These are phyloP conservation scores for Gossypium sturtianum DNA, from an alignment of 345 rosid genomes.

Conservation along the genomic window DNA sequence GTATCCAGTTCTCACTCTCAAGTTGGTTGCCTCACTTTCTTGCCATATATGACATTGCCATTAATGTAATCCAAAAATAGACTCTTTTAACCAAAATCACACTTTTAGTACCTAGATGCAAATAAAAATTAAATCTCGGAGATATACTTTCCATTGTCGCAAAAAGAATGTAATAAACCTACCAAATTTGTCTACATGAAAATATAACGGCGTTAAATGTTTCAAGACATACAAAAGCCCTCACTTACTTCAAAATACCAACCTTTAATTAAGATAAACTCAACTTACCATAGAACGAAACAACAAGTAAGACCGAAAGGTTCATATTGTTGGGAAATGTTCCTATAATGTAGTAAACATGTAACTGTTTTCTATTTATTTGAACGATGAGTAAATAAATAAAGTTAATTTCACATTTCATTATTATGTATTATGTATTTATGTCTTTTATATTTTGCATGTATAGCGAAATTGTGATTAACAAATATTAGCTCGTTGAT, in stretches of 20 bases:
- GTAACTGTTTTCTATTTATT: too few relatives aligned
- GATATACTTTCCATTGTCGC: not conserved
- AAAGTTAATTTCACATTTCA: too few relatives aligned
- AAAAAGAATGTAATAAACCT: not conserved
- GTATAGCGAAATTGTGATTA: too few relatives aligned
- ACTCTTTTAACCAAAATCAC: not conserved
- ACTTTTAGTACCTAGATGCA: not conserved
- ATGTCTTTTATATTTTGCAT: too few relatives aligned
- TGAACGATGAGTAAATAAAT: too few relatives aligned
- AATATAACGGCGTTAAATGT: not conserved
- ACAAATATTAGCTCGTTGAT: too few relatives aligned
- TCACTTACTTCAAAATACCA: not conserved
- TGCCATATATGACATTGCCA: conserved; percentile 9
- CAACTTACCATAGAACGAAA: not conserved
- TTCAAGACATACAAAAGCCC: not conserved
- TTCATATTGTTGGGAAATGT: not conserved
- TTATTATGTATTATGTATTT: too few relatives aligned
- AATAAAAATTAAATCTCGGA: conserved; percentile 2
- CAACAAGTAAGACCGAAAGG: not conserved
- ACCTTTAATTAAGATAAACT: not conserved
- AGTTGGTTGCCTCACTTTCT: conserved; percentile 12
- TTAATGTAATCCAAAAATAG: not conserved
- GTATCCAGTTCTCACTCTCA: not conserved
- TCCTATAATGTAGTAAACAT: too few relatives aligned
- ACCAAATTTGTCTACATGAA: not conserved